Evolutionary conservation across 2,329 filamentous ascomycete genomes (phyloP).

Genomic region (Aschersonia sp.): DNA sequence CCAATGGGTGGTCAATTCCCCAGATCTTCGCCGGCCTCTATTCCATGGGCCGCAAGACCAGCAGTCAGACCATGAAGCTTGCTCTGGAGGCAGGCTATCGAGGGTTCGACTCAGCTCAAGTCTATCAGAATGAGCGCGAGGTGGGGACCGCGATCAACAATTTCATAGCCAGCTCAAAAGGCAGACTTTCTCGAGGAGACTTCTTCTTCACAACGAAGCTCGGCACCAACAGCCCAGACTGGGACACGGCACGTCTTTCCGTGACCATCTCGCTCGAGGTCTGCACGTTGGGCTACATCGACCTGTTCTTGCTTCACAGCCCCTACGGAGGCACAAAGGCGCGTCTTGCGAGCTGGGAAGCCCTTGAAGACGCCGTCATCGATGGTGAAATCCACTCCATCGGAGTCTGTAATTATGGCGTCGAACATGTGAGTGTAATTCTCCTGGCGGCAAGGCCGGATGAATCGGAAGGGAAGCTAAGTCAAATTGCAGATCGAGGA

Average conservation of each 20-base stretch:
- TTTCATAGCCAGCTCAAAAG: conserved; percentile 35
- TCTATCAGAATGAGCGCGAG: conserved; percentile 55
- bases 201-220: conserved; percentile 75
- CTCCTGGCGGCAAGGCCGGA: not conserved
- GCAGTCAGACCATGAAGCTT: conserved; percentile 38
- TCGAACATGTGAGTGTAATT: conserved; percentile 44
- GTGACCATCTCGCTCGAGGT: conserved; percentile 51
- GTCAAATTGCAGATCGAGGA: conserved; percentile 43
- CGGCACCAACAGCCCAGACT: conserved; percentile 46
- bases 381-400: conserved; percentile 57
- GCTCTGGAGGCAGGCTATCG: conserved; percentile 40
- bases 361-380: conserved; percentile 60
- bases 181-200: conserved; percentile 47
- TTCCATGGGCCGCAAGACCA: conserved; percentile 50
- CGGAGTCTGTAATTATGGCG: conserved; percentile 68
- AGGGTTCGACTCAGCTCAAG: conserved; percentile 37
- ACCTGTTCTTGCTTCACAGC: conserved; percentile 66
- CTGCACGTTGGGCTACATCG: conserved; percentile 59
- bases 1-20: conserved; percentile 54
- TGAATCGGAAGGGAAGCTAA: not conserved
- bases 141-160: conserved; percentile 49
- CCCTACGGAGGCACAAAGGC: conserved; percentile 60
- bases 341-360: conserved; percentile 59
- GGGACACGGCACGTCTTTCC: conserved; percentile 50
- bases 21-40: conserved; percentile 63